Evolutionary conservation across 495 filamentous ascomycete genomes (phyloP), one percentile per base, ranked within the genome.

Genomic region (Talaromyces adpressus): DNA sequence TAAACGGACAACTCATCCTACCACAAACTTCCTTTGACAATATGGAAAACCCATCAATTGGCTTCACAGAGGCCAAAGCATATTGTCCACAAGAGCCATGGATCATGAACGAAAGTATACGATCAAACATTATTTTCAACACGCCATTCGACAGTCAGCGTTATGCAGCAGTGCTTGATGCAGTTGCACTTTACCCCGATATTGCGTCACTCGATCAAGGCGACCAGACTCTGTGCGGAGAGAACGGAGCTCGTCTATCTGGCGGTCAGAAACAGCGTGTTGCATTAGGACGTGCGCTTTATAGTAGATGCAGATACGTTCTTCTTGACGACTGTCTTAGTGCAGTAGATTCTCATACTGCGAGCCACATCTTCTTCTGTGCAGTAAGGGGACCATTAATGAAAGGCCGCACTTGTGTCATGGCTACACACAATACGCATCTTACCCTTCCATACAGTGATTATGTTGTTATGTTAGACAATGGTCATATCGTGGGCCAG

Each of bases 161-260:
- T 8, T 58, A 56, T 16, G 45, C n/a, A 29, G 20, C 11, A 12
- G 54, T 63, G 22, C 57, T 60, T 11, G 16, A 59, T 41, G 90
- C 91, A 59, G 93, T 91, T 67, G 89, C 89, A 14, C 71, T 95
- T 53, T 84, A 91, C 68, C 85, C 88, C 61, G 91, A 95, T 68
- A 76, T 95, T 27, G 85, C 93, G 63, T 91, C 93, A 22, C 80
- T 95, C 11, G 91, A 92, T 70, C 81, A 81, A 63, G 91, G 91
- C 11, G 91, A 95, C 64, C 81, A 90, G 72, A 94, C 91, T 0
- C 75, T 93, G 9, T 91, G 93, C 18, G 91, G 91, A 41, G 91
- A 95, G 72, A 93, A 93, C 69, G 91, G 91, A 23, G 91, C 93
- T 60, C 88, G 90, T 0, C 81, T 95, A 9, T 95, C 91, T 22